phyloP scores from a whole-genome alignment of 139 green algal species.

The Spirogloea muscicola region DNA sequence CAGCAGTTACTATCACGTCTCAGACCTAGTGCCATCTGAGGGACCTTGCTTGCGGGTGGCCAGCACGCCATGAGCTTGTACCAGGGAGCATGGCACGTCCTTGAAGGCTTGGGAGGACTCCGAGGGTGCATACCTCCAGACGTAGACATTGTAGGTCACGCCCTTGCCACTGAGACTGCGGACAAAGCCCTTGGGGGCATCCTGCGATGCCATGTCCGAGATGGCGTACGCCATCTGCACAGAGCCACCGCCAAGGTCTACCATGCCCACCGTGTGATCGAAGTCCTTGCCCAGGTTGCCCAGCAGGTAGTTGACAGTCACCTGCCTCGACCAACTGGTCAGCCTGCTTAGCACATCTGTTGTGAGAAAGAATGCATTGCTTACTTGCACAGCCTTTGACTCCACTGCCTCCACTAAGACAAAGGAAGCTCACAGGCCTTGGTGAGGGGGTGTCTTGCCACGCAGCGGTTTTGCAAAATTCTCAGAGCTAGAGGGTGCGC shows the following conservation, averaged over 20 bases:
- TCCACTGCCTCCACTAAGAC: not conserved
- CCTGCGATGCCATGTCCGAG: conserved; percentile 49
- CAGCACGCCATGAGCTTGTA: too few species aligned
- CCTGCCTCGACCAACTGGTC: conserved; percentile 27
- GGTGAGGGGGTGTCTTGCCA: not conserved
- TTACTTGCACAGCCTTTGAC: not conserved
- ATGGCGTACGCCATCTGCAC: conserved; percentile 87
- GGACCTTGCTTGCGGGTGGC: too few species aligned
- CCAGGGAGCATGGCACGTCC: too few species aligned
- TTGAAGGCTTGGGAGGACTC: not conserved
- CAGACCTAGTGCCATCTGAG: too few species aligned
- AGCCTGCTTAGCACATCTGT: not conserved
- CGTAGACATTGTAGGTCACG: conserved; percentile 82
- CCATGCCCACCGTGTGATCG: conserved; percentile 75
- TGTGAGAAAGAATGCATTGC: not conserved
- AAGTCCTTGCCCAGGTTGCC: conserved; percentile 64
- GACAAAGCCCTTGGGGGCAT: conserved; percentile 65
- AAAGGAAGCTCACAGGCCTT: not conserved
- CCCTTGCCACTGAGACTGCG: conserved; percentile 62
- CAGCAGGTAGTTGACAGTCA: conserved; percentile 95
- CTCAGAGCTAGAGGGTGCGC: not conserved
- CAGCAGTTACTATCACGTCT: too few species aligned
- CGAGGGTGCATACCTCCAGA: conserved; percentile 63
- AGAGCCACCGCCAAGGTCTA: conserved; percentile 83
- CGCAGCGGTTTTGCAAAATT: not conserved